Evolutionary conservation across 1,284 basidiomycete species (phyloP), one percentile per base, ranked within the genome.

Genomic region (Phellopilus nigrolimitatus): DNA sequence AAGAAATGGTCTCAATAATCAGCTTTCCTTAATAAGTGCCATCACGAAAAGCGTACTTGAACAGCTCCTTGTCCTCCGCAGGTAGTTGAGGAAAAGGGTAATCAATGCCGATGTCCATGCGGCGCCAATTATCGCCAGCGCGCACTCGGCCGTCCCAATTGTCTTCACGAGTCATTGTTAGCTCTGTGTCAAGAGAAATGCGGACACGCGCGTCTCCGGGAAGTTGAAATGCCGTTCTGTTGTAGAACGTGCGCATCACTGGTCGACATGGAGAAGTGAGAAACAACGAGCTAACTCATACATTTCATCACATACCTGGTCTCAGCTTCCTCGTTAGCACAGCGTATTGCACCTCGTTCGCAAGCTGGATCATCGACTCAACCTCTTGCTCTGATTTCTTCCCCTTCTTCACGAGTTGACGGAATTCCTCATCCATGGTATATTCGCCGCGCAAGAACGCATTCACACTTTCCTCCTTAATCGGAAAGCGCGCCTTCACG

Each of bases 181-280:
- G 79, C 67, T 98, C 94, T 0, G 95, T 99, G 67, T 99, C 97
- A 57, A 99, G 84, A 27, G 95, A 99, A 59, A 99, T 98, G 49
- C 95, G 92, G 36, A 99, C 95, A 41, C 93, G 84, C 22, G 97
- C 95, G 64, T 99, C 97, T 17, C 97, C 95, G 7, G 97, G 97
- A 21, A 99, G 81, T 70, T 99, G 95, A 78, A 99, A 99, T 0
- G 95, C 95, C 6, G 97, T 99, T 47, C 95, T 88, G 67, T 98
- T 97, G 75, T 99, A 99, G 73, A 98, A 99, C n/a, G 94, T 93
- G 28, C 95, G 82, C 88, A 97, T 88, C 37, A 97, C 95, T 85
- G 62, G 46, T n/a, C n/a, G n/a, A n/a, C n/a, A 21, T 25, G 39
- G 17, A 47, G 15, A 36, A 40, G 19, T 7, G 36, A 33, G 31